Evolutionary conservation across 148 eudicot species (phyloP).

Genomic region (Silene latifolia): DNA sequence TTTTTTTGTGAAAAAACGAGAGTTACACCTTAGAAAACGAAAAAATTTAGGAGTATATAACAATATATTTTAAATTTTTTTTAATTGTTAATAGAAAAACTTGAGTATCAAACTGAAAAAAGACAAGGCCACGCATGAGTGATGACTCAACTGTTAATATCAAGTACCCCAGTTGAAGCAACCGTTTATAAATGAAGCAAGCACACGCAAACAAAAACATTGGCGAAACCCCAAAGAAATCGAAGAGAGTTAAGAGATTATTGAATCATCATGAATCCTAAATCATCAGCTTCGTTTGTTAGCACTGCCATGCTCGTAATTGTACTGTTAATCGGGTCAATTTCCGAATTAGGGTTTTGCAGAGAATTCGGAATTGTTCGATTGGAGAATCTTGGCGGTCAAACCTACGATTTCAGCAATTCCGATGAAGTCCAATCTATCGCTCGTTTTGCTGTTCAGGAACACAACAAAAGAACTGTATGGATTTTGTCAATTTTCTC

Average conservation of each 20-base stretch:
- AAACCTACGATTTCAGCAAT: slow-evolving; percentile 21
- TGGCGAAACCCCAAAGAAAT: slow-evolving; percentile 4
- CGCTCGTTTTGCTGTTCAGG: slow-evolving; percentile 53
- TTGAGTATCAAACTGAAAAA: too few species aligned
- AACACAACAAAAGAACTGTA: slow-evolving; percentile 56
- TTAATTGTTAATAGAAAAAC: too few species aligned
- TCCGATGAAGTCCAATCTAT: slow-evolving; percentile 37
- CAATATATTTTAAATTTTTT: too few species aligned
- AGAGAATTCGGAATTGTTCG: slow-evolving; percentile 32
- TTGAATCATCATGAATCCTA: slow-evolving; percentile 21
- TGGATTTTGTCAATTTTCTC: neutral
- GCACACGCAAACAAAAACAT: neutral
- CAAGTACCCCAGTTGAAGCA: neutral
- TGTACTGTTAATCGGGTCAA: slow-evolving; percentile 12
- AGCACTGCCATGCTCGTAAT: slow-evolving; percentile 4
- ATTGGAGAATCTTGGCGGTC: slow-evolving; percentile 41
- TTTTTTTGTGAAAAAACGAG: too few species aligned
- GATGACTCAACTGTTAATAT: neutral
- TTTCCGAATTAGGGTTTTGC: slow-evolving; percentile 35
- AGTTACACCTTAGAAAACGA: too few species aligned
- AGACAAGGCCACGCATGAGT: neutral
- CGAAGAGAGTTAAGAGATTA: neutral
- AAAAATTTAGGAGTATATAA: too few species aligned
- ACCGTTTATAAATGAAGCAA: neutral
- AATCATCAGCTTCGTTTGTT: neutral